These are phyloP conservation scores for Fabrea salina DNA, from an alignment of 169 alveolate genomes.

Conservation along the genomic window DNA sequence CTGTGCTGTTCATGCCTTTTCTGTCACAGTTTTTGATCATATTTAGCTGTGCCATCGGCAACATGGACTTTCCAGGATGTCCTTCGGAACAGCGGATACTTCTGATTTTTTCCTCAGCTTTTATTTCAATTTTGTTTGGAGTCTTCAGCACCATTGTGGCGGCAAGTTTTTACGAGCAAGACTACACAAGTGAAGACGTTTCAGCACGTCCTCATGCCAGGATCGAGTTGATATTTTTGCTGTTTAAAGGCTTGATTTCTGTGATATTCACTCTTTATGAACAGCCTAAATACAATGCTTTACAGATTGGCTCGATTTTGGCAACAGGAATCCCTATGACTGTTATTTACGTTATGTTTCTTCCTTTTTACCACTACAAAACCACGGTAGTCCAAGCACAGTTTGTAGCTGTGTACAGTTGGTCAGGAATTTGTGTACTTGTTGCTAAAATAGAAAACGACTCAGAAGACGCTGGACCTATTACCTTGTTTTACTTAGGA, in stretches of 20 bases:
- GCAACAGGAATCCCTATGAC: neutral
- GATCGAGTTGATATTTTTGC: constrained; percentile 16
- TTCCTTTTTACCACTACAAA: constrained; percentile 26
- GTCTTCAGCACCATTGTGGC: constrained; percentile 3
- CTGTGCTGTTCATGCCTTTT: constrained; percentile 20
- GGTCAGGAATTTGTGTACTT: constrained; percentile 3
- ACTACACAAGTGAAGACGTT: constrained; percentile 24
- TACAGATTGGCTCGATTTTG: neutral
- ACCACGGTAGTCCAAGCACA: constrained; percentile 21
- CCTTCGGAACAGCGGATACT: constrained; percentile 3
- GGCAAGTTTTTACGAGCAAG: constrained; percentile 33
- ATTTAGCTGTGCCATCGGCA: constrained; percentile 7
- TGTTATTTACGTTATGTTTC: neutral
- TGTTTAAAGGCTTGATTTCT: neutral
- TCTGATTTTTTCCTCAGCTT: neutral
- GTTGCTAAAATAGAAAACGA: neutral
- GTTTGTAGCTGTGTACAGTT: neutral
- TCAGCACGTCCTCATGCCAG: constrained; percentile 35
- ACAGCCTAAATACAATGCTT: neutral
- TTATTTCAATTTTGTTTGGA: constrained; percentile 8
- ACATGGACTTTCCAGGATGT: neutral
- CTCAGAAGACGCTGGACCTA: constrained; percentile 17
- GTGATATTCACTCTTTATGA: neutral
- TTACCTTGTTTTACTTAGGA: constrained; percentile 14
- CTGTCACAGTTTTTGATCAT: constrained; percentile 5